Percentiles rank a stretch among this genome's conserved stretches.
Conservation (phyloP, 2,329 filamentous ascomycete genomes). For the Diaporthe sp. region DNA sequence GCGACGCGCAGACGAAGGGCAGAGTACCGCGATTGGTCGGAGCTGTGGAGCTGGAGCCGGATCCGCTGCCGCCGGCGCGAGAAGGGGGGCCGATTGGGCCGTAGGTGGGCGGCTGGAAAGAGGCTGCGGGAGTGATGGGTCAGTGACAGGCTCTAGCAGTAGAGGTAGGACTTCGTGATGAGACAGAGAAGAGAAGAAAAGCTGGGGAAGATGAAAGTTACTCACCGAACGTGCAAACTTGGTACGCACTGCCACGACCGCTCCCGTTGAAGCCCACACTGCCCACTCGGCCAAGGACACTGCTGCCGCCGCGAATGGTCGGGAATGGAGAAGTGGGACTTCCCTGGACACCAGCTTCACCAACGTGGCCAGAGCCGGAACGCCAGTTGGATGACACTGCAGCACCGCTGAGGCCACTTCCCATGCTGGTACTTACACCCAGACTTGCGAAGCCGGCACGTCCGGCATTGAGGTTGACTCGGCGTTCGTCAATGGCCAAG, state of each 20-base stretch:
- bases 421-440: not conserved
- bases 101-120: slow-evolving; percentile 16
- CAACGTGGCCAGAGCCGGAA: not conserved
- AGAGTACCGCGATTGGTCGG: no score
- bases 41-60: no score
- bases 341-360: not conserved
- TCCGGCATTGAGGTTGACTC: not conserved
- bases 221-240: slow-evolving; percentile 12
- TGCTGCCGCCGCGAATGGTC: not conserved
- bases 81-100: slow-evolving; percentile 29
- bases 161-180: no score
- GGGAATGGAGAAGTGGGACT: not conserved
- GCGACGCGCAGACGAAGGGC: no score
- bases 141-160: not conserved
- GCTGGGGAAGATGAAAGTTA: no score
- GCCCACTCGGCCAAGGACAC: no score
- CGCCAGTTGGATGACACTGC: slow-evolving; percentile 2
- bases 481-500: slow-evolving; percentile 16
- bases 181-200: no score
- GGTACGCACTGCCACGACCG: not conserved
- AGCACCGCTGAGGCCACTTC: not conserved
- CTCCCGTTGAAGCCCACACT: not conserved
- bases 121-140: not conserved
- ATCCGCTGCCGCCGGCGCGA: no score
- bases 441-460: not conserved